Percentiles rank a stretch among this genome's conserved stretches.
Evolutionary conservation across 306 rosid genomes (phyloP).

Genomic region (cucumber (Cucumis sativus)): DNA sequence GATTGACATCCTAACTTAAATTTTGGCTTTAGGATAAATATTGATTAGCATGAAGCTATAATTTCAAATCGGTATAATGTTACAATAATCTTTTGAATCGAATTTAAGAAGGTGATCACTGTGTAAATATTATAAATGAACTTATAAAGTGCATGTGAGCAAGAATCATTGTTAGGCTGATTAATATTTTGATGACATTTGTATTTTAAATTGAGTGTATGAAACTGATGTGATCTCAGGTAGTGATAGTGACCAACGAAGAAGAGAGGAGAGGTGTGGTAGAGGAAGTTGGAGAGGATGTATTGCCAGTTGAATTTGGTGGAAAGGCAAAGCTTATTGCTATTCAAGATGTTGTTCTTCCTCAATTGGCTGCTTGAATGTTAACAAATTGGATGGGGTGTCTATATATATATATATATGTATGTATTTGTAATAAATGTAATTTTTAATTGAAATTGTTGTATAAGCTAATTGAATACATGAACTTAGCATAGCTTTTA

Average conservation of each 20-base stretch:
- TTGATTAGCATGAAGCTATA: background rate
- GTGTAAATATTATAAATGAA: background rate
- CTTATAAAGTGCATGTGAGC: background rate
- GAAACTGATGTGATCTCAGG: conserved; percentile 25
- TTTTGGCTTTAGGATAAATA: background rate
- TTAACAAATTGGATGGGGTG: background rate
- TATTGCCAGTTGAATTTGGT: conserved; percentile 72
- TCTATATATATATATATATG: background rate
- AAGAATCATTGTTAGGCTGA: background rate
- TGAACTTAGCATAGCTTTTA: background rate
- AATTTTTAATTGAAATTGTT: background rate
- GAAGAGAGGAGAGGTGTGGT: conserved; percentile 40
- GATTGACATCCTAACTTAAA: background rate
- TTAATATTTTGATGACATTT: background rate
- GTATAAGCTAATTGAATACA: background rate
- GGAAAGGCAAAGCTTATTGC: conserved; percentile 57
- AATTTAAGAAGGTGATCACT: background rate
- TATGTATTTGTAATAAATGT: background rate
- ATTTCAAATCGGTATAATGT: background rate
- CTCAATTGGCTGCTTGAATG: conserved; percentile 29
- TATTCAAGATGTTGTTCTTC: conserved; percentile 44
- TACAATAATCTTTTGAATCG: too few relatives aligned
- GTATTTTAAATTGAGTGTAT: background rate
- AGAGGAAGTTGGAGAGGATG: conserved; percentile 60
- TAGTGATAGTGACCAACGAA: conserved; percentile 57